Evolutionary conservation across 2,329 filamentous ascomycete species (phyloP).

Genomic region (Stagonosporopsis vannaccii): DNA sequence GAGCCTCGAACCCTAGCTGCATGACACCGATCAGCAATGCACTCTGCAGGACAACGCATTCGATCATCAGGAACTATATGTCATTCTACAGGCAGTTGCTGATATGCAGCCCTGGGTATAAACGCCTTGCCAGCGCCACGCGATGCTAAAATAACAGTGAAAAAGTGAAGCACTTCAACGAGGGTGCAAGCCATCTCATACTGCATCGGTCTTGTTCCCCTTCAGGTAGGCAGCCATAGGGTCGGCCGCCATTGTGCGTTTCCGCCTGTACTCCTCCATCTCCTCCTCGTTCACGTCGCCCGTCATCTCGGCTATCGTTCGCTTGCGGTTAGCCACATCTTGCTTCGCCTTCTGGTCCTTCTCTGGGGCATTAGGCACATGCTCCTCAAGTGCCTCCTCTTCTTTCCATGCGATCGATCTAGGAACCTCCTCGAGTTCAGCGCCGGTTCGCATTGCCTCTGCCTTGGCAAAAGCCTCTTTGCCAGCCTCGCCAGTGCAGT

Average conservation of each 20-base stretch:
- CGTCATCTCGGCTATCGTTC: conserved; percentile 80
- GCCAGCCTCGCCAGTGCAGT: conserved; percentile 92
- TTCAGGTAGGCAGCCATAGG: conserved; percentile 81
- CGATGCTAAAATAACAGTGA: conserved; percentile 38
- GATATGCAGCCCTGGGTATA: conserved; percentile 31
- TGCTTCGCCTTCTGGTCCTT: conserved; percentile 50
- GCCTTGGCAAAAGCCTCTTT: conserved; percentile 81
- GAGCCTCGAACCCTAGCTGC: conserved; percentile 28
- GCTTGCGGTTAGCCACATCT: conserved; percentile 65
- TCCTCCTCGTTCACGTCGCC: conserved; percentile 81
- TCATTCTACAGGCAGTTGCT: conserved; percentile 41
- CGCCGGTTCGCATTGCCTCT: conserved; percentile 64
- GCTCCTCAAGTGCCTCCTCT: conserved; percentile 50
- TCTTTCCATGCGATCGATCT: conserved; percentile 53
- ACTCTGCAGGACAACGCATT: conserved; percentile 45
- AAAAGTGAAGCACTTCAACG: conserved; percentile 25
- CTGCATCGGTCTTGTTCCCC: conserved; percentile 74
- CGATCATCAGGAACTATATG: conserved; percentile 41
- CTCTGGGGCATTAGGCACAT: conserved; percentile 55
- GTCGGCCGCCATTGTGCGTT: conserved; percentile 76
- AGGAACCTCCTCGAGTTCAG: conserved; percentile 54
- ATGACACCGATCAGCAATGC: conserved; percentile 37
- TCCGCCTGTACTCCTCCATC: conserved; percentile 83
- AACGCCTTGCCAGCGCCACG: conserved; percentile 39
- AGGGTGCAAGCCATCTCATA: conserved; percentile 38